Conservation (phyloP, 805 yeast genomes). For the Hagleromyces aurorensis region DNA sequence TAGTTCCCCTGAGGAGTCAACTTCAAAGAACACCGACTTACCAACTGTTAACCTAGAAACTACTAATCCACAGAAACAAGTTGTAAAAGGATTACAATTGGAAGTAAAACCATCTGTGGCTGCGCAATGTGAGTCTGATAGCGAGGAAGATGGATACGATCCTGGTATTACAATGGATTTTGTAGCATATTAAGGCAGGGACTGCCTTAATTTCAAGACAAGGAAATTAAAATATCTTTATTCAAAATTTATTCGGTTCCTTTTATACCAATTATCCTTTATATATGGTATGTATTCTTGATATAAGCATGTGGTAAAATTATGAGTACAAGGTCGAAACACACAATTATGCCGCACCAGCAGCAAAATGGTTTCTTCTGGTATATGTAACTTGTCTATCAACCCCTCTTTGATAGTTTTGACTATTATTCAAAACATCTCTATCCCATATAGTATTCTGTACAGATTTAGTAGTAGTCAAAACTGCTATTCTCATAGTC, state of each 20-base stretch:
- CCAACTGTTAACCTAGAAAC: neutral
- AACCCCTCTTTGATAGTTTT: conserved; percentile 13
- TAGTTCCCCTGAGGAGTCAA: neutral
- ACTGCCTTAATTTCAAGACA: too few species aligned
- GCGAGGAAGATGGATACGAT: conserved; percentile 19
- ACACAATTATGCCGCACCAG: conserved; percentile 22
- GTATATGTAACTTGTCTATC: conserved; percentile 21
- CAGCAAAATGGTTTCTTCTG: conserved; percentile 22
- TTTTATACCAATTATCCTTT: too few species aligned
- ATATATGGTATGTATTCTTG: too few species aligned
- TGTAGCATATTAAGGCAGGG: conserved; percentile 12
- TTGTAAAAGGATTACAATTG: conserved; percentile 6
- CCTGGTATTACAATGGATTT: conserved; percentile 24
- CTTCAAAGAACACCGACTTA: neutral
- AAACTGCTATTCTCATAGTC: conserved; percentile 87
- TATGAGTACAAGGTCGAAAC: too few species aligned
- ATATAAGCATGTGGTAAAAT: too few species aligned
- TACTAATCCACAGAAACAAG: conserved; percentile 3
- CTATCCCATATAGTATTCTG: conserved; percentile 23
- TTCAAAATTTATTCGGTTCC: too few species aligned
- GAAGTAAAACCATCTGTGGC: too few species aligned
- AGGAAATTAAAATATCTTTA: too few species aligned
- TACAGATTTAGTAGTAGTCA: conserved; percentile 58
- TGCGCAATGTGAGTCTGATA: conserved; percentile 8
- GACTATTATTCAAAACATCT: conserved; percentile 13